Base-by-base conservation (phyloP, 306 rosid genomes). In the Cucurbita pepo region DNA sequence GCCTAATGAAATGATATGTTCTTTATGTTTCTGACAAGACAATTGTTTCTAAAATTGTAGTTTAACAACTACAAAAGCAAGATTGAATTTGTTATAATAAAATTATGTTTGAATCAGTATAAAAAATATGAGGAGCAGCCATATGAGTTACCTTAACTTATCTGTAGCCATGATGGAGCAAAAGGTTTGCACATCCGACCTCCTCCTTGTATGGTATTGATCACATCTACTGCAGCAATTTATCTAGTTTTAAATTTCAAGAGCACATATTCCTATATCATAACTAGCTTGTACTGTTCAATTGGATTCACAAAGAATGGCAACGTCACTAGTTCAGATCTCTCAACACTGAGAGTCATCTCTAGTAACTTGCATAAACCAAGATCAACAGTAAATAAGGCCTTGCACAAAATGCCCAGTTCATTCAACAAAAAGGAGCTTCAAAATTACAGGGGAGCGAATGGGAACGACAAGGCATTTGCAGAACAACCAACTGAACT, bases 391-490 rank as follows among this genome's bases (percentile, higher is more conserved):
- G 30, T 8, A 15, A 30, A 36, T 34, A 30, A 3, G 44, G 73
- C 73, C 41, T 50, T 15, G 7, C 73, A 50, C 73, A 25, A 67
- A 67, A 67, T 69, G 74, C 47, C 45, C 74, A 69, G 74, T 48
- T 51, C 74, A 44, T 53, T 25, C 38, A 2, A 40, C 8, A 69
- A 43, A 47, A 4, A 45, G 25, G 19, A 7, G 37, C 34, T 67
- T 4, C 1, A 10, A 48, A 50, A 48, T 50, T 30, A 69, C 59
- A 69, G 34, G 47, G 74, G 30, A 50, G 14, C 8, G 4, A 48
- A 69, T 8, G 21, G 57, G 44, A 6, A 14, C 21, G 0, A 25
- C 30, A 47, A 38, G 53, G 25, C 48, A 21, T 19, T 37, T 72
- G n/a, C 47, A 36, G 75, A 56, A 51, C 10, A 10, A 37, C 51